phyloP scores from a whole-genome alignment of 805 yeast genomes.

The Ascoidea rubescens region DNA sequence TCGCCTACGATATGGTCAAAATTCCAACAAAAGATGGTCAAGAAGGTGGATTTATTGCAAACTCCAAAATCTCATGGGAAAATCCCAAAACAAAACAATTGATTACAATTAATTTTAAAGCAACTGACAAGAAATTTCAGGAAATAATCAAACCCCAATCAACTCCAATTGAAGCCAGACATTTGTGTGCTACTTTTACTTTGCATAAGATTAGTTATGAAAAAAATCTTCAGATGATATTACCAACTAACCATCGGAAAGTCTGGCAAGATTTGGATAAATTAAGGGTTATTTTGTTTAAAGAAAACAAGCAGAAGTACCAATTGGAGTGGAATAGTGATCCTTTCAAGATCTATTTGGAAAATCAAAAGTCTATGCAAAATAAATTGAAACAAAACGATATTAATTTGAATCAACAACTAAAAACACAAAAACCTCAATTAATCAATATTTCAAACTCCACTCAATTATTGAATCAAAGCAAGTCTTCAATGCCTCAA shows the following conservation, averaged over 20 bases:
- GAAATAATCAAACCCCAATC: slow-evolving; percentile 44
- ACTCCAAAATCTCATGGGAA: slow-evolving; percentile 50
- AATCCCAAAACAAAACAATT: slow-evolving; percentile 73
- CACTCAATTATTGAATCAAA: slow-evolving; percentile 1
- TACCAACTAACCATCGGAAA: slow-evolving; percentile 70
- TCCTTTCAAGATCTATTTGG: slow-evolving; percentile 63
- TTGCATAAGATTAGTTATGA: slow-evolving; percentile 66
- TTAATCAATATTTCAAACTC: too few relatives aligned
- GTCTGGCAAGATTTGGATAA: slow-evolving; percentile 66
- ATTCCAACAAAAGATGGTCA: slow-evolving; percentile 18
- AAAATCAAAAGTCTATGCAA: slow-evolving; percentile 32
- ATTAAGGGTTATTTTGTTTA: slow-evolving; percentile 35
- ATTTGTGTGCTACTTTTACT: slow-evolving; percentile 81
- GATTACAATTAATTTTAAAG: slow-evolving; percentile 38
- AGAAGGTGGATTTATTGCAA: slow-evolving; percentile 42
- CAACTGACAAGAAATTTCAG: slow-evolving; percentile 25
- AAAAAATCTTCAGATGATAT: slow-evolving; percentile 74
- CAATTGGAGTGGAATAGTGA: slow-evolving; percentile 46
- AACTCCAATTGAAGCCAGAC: slow-evolving; percentile 82
- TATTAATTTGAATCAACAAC: slow-evolving; percentile 12
- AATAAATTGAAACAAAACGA: slow-evolving; percentile 33
- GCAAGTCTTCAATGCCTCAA: slow-evolving; percentile 12
- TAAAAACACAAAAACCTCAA: slow-evolving; percentile 6
- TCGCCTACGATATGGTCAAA: slow-evolving; percentile 57
- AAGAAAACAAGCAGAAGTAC: slow-evolving; percentile 32